A percentile compares a stretch with the other conserved stretches of the same genome.
These are phyloP conservation scores for Talaromyces sp. DNA, from an alignment of 2,329 filamentous ascomycete genomes.

Conservation along the genomic window DNA sequence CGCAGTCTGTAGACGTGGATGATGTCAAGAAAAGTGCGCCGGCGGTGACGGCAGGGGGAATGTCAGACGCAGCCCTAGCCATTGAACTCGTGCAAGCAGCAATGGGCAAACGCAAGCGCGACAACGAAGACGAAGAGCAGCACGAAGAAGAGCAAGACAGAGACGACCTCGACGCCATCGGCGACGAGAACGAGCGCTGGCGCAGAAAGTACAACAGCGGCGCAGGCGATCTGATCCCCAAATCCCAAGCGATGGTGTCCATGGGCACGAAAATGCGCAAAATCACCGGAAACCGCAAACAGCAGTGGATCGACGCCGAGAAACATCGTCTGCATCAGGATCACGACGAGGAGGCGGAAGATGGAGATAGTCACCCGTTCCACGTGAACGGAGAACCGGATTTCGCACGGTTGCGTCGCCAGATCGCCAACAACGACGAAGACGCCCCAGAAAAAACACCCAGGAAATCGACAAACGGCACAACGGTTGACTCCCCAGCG, in stretches of 20 bases:
- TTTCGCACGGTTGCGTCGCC: constrained; percentile 30
- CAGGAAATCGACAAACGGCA: background rate
- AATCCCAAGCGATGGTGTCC: constrained; percentile 42
- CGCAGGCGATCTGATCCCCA: constrained; percentile 52
- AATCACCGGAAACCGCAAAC: constrained; percentile 39
- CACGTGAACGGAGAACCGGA: constrained; percentile 25
- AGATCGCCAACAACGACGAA: constrained; percentile 17
- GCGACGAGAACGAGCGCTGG: constrained; percentile 38
- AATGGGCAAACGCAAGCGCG: constrained; percentile 42
- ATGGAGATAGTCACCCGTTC: constrained; percentile 32
- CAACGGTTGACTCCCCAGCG: background rate
- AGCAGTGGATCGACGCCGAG: constrained; percentile 35
- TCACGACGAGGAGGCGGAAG: constrained; percentile 27
- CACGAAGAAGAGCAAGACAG: constrained; percentile 16
- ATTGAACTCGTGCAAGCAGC: background rate
- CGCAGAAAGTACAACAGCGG: constrained; percentile 48
- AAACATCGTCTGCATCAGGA: constrained; percentile 24
- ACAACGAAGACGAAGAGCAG: constrained; percentile 22
- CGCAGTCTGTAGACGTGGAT: constrained; percentile 18
- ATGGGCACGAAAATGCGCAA: constrained; percentile 49
- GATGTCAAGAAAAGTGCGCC: background rate
- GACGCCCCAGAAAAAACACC: background rate
- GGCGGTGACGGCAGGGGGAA: constrained; percentile 19
- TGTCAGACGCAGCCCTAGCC: constrained; percentile 1
- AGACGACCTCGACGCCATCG: constrained; percentile 26